Base-by-base conservation (phyloP, 2,329 filamentous ascomycete genomes). In the Sarocladium strictum region DNA sequence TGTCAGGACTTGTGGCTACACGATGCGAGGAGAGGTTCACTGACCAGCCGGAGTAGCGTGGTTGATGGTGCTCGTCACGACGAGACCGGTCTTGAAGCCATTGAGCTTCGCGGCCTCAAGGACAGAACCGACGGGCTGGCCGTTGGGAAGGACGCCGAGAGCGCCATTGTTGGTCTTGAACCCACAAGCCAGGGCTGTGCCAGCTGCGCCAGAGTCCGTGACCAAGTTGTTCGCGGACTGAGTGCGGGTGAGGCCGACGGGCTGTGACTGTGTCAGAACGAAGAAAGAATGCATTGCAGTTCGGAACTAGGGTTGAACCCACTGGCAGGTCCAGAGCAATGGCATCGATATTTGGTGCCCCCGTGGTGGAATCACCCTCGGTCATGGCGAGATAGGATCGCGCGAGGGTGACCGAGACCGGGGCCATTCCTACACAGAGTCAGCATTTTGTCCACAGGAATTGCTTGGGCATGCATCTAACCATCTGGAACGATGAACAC, bases 11-110 rank as follows among this genome's bases (percentile, higher is more conserved):
- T 27, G 24, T 27, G 12, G 6, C 17, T 17, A 38, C 11, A 24
- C 19, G 3, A n/a, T 5, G 26, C 29, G 12, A 2, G 17, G 19
- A 29, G 9, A 12, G 23, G 19, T 51, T 21, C 10, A 17, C 52
- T 40, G 29, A 54, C 62, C 61, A 2, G 63, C 59, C 45, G 58
- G 63, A 17, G 60, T 67, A 45, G 57, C 63, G 45, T 71, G 65
- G 56, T 67, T 70, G 58, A 72, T 70, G 35, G 62, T 65, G 2
- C 61, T 68, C 4, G 70, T 72, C 2, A 69, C 69, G 17, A 72
- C 67, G 4, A 72, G 65, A 23, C 65, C 69, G 21, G 69, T 71
- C 58, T 64, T 64, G 53, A 64, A 68, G 14, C 70, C 70, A 38
- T 65, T 59, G 15, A 66, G 57, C 57, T 70, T 68, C 14, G 69